Conservation (phyloP, 2,329 filamentous ascomycete species). For the Penicillium griseofulvum region DNA sequence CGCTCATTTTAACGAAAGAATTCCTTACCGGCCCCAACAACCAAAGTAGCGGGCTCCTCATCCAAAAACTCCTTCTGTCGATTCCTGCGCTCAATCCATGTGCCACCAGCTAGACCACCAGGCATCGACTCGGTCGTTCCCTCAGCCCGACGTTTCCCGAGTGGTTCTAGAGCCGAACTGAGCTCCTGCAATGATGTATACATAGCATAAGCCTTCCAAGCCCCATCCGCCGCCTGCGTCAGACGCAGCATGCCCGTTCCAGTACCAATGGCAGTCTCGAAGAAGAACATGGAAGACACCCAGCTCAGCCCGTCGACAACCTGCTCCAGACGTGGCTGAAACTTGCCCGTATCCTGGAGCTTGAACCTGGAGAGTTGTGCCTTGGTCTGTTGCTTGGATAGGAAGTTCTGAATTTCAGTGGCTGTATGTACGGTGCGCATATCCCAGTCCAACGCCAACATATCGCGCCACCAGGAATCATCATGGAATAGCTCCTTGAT, state of each 20-base stretch:
- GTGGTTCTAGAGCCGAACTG: slow-evolving; percentile 34
- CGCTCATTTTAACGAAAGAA: not conserved
- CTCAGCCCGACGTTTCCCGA: slow-evolving; percentile 31
- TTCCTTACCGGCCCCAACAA: slow-evolving; percentile 41
- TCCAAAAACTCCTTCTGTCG: slow-evolving; percentile 34
- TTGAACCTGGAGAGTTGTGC: slow-evolving; percentile 30
- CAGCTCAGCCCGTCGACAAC: slow-evolving; percentile 33
- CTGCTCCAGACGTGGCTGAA: slow-evolving; percentile 28
- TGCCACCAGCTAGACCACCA: slow-evolving; percentile 31
- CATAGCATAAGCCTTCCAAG: slow-evolving; percentile 41
- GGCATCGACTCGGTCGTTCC: slow-evolving; percentile 38
- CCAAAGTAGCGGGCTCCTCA: slow-evolving; percentile 40
- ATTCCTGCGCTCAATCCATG: slow-evolving; percentile 38
- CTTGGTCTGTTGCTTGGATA: slow-evolving; percentile 26
- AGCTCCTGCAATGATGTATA: slow-evolving; percentile 41
- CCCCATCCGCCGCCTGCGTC: slow-evolving; percentile 26
- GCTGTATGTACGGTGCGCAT: slow-evolving; percentile 36
- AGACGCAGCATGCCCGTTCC: slow-evolving; percentile 40
- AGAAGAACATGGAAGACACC: slow-evolving; percentile 42
- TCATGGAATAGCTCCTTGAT: slow-evolving; percentile 32
- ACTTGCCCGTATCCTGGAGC: slow-evolving; percentile 34
- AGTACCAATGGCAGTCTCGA: slow-evolving; percentile 37
- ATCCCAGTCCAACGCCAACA: slow-evolving; percentile 42
- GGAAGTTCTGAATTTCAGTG: slow-evolving; percentile 32
- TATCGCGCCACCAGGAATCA: slow-evolving; percentile 45